Percentiles rank a stretch among this genome's conserved stretches.
phyloP scores from a whole-genome alignment of 2,329 filamentous ascomycete species.

The Sclerotiophoma versabilis region DNA sequence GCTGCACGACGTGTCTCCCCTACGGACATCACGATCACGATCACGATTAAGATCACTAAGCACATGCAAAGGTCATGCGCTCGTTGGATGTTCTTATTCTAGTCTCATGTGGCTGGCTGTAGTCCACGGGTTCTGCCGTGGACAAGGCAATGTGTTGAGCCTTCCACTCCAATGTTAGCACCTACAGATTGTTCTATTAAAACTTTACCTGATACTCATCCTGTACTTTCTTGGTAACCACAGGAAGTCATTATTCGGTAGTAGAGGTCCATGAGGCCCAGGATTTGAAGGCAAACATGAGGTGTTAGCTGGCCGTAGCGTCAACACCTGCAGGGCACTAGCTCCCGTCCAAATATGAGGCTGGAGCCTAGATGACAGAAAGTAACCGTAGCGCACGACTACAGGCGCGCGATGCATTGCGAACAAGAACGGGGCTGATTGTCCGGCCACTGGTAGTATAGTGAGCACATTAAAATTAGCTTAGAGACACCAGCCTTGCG shows the following conservation, averaged over 20 bases:
- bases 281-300: background rate
- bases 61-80: slow-evolving; percentile 5
- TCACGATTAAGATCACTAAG: too few relatives aligned
- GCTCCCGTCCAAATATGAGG: slow-evolving; percentile 17
- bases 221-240: background rate
- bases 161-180: slow-evolving; percentile 4
- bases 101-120: slow-evolving; percentile 15
- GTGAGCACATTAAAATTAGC: background rate
- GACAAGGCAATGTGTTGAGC: background rate
- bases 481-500: background rate
- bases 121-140: slow-evolving; percentile 2
- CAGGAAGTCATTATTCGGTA: background rate
- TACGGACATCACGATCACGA: background rate
- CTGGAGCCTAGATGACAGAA: slow-evolving; percentile 19
- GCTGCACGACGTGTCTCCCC: slow-evolving; percentile 1
- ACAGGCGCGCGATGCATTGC: background rate
- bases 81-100: background rate
- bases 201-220: background rate
- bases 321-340: slow-evolving; percentile 23
- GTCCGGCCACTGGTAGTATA: background rate
- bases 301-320: slow-evolving; percentile 18
- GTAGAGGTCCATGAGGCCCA: background rate
- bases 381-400: slow-evolving; percentile 2
- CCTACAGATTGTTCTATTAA: background rate
- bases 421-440: background rate